These are phyloP conservation scores for Alectoria sarmentosa DNA, from an alignment of 495 filamentous ascomycete genomes.

Conservation along the genomic window DNA sequence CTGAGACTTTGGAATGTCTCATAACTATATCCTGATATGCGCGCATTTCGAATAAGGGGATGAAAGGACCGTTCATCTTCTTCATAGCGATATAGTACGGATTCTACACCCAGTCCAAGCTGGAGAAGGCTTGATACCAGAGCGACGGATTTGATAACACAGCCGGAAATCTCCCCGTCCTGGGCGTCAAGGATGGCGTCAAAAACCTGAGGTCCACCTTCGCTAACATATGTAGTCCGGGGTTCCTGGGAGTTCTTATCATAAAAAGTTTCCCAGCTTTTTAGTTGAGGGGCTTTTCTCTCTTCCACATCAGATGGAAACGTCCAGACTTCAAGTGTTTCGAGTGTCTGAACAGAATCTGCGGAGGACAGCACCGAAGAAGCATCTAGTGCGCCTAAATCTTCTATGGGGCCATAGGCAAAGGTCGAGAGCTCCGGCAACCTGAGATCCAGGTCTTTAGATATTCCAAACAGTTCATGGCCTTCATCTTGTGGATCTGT, in stretches of 20 bases:
- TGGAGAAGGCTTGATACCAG: constrained; percentile 43
- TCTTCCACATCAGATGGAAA: constrained; percentile 25
- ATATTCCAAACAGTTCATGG: background rate
- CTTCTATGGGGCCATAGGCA: constrained; percentile 23
- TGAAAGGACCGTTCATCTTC: constrained; percentile 49
- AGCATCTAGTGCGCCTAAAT: constrained; percentile 18
- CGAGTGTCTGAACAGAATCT: constrained; percentile 28
- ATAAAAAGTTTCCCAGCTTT: constrained; percentile 69
- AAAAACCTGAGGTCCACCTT: constrained; percentile 65
- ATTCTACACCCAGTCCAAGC: constrained; percentile 74
- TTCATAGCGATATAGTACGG: constrained; percentile 69
- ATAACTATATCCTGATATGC: constrained; percentile 63
- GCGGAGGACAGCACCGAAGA: constrained; percentile 13
- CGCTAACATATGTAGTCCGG: constrained; percentile 61
- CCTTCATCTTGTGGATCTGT: background rate
- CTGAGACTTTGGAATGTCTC: constrained; percentile 50
- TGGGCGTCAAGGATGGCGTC: constrained; percentile 54
- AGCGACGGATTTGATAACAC: constrained; percentile 22
- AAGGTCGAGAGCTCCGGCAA: constrained; percentile 10
- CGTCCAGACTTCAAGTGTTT: constrained; percentile 50
- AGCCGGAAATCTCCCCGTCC: constrained; percentile 2
- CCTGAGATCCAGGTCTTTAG: constrained; percentile 11
- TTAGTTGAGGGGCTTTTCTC: constrained; percentile 37
- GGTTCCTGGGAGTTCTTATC: constrained; percentile 37
- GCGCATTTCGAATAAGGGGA: constrained; percentile 45